A percentile compares a stretch with the other conserved stretches of the same genome.
These are phyloP conservation scores for Fusarium praegraminearum DNA, from an alignment of 2,329 filamentous ascomycete species.

Conservation along the genomic window DNA sequence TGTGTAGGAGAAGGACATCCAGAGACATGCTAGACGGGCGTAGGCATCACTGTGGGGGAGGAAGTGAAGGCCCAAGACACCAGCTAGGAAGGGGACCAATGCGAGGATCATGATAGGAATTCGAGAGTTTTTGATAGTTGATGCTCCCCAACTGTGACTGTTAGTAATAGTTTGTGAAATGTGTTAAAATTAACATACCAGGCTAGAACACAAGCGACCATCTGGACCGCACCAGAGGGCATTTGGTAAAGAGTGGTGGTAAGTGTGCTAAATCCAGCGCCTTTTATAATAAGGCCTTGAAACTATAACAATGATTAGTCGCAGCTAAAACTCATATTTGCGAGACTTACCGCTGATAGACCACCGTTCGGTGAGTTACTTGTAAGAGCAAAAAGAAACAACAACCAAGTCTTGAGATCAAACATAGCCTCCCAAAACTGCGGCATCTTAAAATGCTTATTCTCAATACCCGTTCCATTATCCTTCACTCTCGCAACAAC, in stretches of 20 bases:
- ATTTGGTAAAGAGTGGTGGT: constrained; percentile 35
- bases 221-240: constrained; percentile 35
- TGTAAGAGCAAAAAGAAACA: constrained; percentile 64
- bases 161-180: too few species aligned
- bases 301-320: constrained; percentile 24
- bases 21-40: constrained; percentile 44
- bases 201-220: constrained; percentile 26
- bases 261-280: constrained; percentile 38
- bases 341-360: constrained; percentile 26
- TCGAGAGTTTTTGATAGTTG: constrained; percentile 10
- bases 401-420: constrained; percentile 70
- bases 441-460: constrained; percentile 61
- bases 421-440: constrained; percentile 61
- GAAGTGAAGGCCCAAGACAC: constrained; percentile 25
- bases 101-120: constrained; percentile 32
- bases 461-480: constrained; percentile 65
- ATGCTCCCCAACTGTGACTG: constrained; percentile 17
- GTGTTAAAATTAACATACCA: too few species aligned
- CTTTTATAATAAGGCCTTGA: constrained; percentile 44
- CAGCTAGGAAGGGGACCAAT: constrained; percentile 23
- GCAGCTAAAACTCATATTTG: neutral
- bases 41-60: constrained; percentile 28
- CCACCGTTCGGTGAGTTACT: constrained; percentile 69
- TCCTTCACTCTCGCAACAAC: constrained; percentile 62
- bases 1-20: constrained; percentile 48